phyloP scores from a whole-genome alignment of 2,329 filamentous ascomycete species.

The Aureobasidium uvarum region DNA sequence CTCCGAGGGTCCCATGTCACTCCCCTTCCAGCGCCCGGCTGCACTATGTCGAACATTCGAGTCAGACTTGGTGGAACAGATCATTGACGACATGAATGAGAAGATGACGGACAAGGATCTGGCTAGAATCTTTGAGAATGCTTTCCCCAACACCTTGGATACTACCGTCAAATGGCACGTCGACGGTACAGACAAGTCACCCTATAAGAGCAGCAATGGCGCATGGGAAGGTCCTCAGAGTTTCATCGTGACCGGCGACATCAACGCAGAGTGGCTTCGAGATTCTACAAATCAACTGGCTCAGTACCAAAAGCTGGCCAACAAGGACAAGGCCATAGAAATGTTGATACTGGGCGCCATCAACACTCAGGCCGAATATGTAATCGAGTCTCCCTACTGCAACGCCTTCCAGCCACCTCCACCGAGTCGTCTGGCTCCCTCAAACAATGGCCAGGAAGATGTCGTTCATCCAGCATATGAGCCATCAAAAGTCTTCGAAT shows the following conservation, averaged over 20 bases:
- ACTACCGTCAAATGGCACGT: slow-evolving; percentile 88
- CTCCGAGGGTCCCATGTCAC: slow-evolving; percentile 71
- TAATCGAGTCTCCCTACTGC: slow-evolving; percentile 93
- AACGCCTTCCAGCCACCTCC: slow-evolving; percentile 97
- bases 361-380: slow-evolving; percentile 92
- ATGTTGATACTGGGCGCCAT: slow-evolving; percentile 87
- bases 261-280: slow-evolving; percentile 88
- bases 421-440: slow-evolving; percentile 69
- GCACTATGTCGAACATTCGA: slow-evolving; percentile 83
- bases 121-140: slow-evolving; percentile 89
- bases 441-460: slow-evolving; percentile 79
- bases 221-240: slow-evolving; percentile 83
- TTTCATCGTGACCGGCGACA: slow-evolving; percentile 91
- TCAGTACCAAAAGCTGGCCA: slow-evolving; percentile 83
- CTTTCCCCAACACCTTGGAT: slow-evolving; percentile 88
- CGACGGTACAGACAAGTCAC: slow-evolving; percentile 52
- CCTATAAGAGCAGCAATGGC: slow-evolving; percentile 50
- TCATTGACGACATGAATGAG: slow-evolving; percentile 77
- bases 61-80: slow-evolving; percentile 80
- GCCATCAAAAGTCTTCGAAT: slow-evolving; percentile 84
- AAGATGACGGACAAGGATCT: slow-evolving; percentile 83
- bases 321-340: slow-evolving; percentile 73
- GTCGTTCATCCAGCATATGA: slow-evolving; percentile 84
- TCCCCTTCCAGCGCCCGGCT: slow-evolving; percentile 85
- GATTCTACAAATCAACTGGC: slow-evolving; percentile 92